Base-by-base conservation (phyloP, 1,284 basidiomycete species). In the Athelia psychrophila region DNA sequence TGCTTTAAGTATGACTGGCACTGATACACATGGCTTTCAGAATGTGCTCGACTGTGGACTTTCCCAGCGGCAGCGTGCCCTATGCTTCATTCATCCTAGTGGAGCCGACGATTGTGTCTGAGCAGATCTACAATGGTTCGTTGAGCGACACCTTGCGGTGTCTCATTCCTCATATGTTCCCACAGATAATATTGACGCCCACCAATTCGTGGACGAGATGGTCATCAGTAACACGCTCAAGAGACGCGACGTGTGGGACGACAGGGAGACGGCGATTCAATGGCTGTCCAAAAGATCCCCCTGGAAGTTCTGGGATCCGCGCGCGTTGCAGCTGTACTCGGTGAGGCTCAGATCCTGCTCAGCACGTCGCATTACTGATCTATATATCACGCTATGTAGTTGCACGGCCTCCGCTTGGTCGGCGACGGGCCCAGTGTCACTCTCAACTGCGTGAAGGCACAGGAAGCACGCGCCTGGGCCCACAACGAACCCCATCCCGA, bases 391-490 rank as follows among this genome's bases (percentile, higher is more conserved):
- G 5, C 42, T 15, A 30, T 35, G 5, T 50, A 64, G 58, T 53
- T 60, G 2, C 42, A 62, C 40, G 61, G 62, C 20, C 59, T 77
- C 5, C 58, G 67, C 23, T 59, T 67, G 3, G 58, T 59, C 1
- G 53, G 61, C 2, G 56, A 60, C 16, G 65, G 46, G 20, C 40
- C 54, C 0, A 23, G 22, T 27, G 73, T 76, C 3, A 56, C 54
- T 15, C 60, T 77, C 9, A 78, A 78, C 59, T 71, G 73, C 47
- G 64, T 72, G 50, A 65, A 65, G 40, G 59, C 60, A 30, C 73
- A 74, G 51, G 77, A 79, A 63, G 73, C 73, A 0, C 54, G 67
- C 3, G 67, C 70, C 8, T 79, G 72, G 54, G 66, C 70, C 10
- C 72, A 77, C 45, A 65, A 66, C 32, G 63, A 71, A 47, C 67